Evolutionary conservation across 768 basidiomycete genomes (phyloP), one percentile per base, ranked within the genome.

Genomic region (Mycena polygramma): DNA sequence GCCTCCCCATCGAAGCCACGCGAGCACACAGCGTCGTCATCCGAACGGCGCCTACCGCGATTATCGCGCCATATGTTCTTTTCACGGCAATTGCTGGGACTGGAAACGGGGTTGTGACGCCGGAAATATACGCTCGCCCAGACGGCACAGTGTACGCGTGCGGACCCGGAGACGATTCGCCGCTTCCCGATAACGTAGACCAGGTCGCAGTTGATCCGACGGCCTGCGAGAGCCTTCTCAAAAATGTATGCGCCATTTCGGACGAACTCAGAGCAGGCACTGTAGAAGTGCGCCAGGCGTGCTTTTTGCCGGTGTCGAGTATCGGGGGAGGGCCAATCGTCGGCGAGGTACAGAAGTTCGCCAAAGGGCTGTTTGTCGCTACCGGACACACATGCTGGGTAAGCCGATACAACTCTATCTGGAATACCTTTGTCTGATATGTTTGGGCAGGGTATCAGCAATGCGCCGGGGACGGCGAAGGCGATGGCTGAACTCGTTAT

Each of bases 381-480:
- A 89, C 90, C 9, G 95, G 95, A 24, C 94, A 94, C 77, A 92
- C 91, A 0, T 93, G 91, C 75, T 93, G 93, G 92, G 91, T 92
- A 74, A 74, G 88, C 82, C 13, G 19, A 46, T 45, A 59, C 14
- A 55, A 30, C 41, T 37, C 19, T 72, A n/a, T 62, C 49, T 10
- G 19, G 41, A 14, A 8, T 26, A 0, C 2, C 20, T 41, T 55
- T 37, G 57, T 46, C 62, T 76, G 19, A 76, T 35, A 26, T 14
- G 45, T 43, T 41, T 49, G 4, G 13, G 19, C 64, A 92, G 92
- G 92, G 93, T 0, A 91, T 94, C 49, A 93, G 89, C 78, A 93
- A 93, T 77, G 94, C 91, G 4, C 94, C 95, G 0, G 95, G 94
- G 6, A 96, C 94, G 4, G 96, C 91, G 1, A 88, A 86, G 73